Evolutionary conservation across 352 stramenopile species (phyloP).

Genomic region (Globisporangium polare): DNA sequence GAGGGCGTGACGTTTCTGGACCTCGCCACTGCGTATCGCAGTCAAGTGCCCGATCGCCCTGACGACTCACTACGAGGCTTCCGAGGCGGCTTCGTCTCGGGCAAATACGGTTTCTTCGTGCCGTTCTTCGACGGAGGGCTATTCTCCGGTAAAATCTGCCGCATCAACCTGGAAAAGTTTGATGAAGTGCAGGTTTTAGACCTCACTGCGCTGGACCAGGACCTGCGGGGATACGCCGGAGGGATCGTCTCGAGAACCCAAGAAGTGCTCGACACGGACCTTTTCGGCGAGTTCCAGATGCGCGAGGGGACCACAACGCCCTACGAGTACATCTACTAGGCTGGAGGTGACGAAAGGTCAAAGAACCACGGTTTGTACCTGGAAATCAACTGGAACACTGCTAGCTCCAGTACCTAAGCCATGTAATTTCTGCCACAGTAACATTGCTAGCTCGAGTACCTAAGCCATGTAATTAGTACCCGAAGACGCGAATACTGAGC

Average conservation of each 20-base stretch:
- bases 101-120: slow-evolving; percentile 80
- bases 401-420: too few species aligned
- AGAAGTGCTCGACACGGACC: slow-evolving; percentile 41
- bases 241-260: slow-evolving; percentile 49
- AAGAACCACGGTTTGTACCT: not conserved
- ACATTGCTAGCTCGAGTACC: too few species aligned
- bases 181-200: slow-evolving; percentile 74
- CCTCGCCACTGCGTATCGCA: slow-evolving; percentile 42
- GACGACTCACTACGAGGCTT: slow-evolving; percentile 68
- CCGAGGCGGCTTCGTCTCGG: slow-evolving; percentile 54
- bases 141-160: slow-evolving; percentile 71
- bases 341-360: not conserved
- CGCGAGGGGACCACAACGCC: slow-evolving; percentile 56
- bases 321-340: slow-evolving; percentile 66
- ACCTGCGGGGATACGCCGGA: slow-evolving; percentile 45
- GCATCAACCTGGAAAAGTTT: slow-evolving; percentile 78
- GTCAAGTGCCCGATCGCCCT: slow-evolving; percentile 63
- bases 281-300: slow-evolving; percentile 65
- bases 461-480: too few species aligned
- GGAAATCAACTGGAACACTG: too few species aligned
- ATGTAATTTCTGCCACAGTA: too few species aligned
- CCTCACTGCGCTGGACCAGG: slow-evolving; percentile 42
- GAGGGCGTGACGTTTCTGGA: slow-evolving; percentile 52
- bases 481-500: slow-evolving; percentile 38
- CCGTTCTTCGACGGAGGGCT: slow-evolving; percentile 64